A percentile compares a stretch with the other conserved stretches of the same genome.
phyloP scores from a whole-genome alignment of 1,284 basidiomycete species.

The Sanghuangporus weigelae region DNA sequence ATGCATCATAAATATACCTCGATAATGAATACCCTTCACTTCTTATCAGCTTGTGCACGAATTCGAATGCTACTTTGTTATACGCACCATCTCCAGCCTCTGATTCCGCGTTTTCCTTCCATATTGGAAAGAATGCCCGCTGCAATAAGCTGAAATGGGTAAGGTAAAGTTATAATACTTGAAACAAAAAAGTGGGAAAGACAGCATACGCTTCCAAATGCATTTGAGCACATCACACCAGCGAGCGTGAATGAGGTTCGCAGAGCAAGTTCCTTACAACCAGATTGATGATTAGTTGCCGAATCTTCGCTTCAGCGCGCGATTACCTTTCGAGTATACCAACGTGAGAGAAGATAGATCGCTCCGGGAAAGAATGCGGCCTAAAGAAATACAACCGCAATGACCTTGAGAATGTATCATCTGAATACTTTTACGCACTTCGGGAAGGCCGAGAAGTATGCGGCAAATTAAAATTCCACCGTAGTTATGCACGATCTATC shows the following conservation, averaged over 20 bases:
- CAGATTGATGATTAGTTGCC: neutral
- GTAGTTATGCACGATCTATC: slow-evolving; percentile 22
- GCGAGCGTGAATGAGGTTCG: slow-evolving; percentile 37
- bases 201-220: slow-evolving; percentile 31
- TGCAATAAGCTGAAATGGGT: slow-evolving; percentile 26
- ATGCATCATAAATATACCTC: slow-evolving; percentile 15
- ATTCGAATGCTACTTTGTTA: neutral
- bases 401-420: too few species aligned
- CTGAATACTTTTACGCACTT: slow-evolving; percentile 5
- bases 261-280: slow-evolving; percentile 25
- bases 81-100: slow-evolving; percentile 36
- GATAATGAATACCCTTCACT: slow-evolving; percentile 22
- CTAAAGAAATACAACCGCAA: neutral
- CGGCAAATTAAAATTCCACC: slow-evolving; percentile 22
- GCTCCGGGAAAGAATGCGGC: slow-evolving; percentile 22
- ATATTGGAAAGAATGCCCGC: slow-evolving; percentile 39
- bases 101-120: slow-evolving; percentile 37
- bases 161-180: slow-evolving; percentile 16
- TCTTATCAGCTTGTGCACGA: neutral
- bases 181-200: slow-evolving; percentile 2
- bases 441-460: slow-evolving; percentile 24
- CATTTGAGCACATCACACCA: slow-evolving; percentile 37
- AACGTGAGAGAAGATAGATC: slow-evolving; percentile 21
- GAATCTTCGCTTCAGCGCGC: neutral
- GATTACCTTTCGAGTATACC: slow-evolving; percentile 22